Percentiles rank a stretch among this genome's conserved stretches.
Evolutionary conservation across 169 alveolate species (phyloP).

Genomic region (Plasmodium adleri): DNA sequence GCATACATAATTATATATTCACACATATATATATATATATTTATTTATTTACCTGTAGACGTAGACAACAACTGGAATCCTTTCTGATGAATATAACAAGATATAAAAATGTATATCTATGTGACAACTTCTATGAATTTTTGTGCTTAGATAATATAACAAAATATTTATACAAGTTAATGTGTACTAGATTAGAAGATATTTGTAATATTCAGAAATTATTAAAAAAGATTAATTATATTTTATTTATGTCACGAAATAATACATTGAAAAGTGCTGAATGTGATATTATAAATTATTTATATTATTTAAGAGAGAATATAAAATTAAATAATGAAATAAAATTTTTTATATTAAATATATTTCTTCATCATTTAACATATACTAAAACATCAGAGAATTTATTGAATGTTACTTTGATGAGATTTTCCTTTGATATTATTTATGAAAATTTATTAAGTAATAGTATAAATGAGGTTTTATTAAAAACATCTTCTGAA

Average conservation of each 20-base stretch:
- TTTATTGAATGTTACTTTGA: slow-evolving; percentile 31
- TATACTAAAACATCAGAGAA: slow-evolving; percentile 53
- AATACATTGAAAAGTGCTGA: slow-evolving; percentile 62
- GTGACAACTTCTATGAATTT: slow-evolving; percentile 52
- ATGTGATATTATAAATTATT: slow-evolving; percentile 40
- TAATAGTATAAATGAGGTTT: slow-evolving; percentile 34
- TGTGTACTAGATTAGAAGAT: slow-evolving; percentile 34
- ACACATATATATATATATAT: not conserved
- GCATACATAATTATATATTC: not conserved
- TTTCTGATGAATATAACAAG: slow-evolving; percentile 20
- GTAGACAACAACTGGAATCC: slow-evolving; percentile 55
- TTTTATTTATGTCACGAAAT: slow-evolving; percentile 44
- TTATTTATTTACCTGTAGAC: not conserved
- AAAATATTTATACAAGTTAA: slow-evolving; percentile 32
- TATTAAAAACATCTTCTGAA: slow-evolving; percentile 54
- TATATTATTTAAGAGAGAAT: slow-evolving; percentile 27
- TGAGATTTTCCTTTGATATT: slow-evolving; percentile 55
- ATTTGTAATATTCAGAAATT: slow-evolving; percentile 4
- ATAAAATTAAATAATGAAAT: slow-evolving; percentile 40
- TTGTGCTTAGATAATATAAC: slow-evolving; percentile 49
- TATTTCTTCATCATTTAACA: slow-evolving; percentile 56
- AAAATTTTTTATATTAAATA: slow-evolving; percentile 46
- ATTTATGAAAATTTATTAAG: slow-evolving; percentile 34
- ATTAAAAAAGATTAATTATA: slow-evolving; percentile 36
- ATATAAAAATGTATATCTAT: slow-evolving; percentile 26